phyloP scores from a whole-genome alignment of 768 basidiomycete genomes.

The Russula virescens region DNA sequence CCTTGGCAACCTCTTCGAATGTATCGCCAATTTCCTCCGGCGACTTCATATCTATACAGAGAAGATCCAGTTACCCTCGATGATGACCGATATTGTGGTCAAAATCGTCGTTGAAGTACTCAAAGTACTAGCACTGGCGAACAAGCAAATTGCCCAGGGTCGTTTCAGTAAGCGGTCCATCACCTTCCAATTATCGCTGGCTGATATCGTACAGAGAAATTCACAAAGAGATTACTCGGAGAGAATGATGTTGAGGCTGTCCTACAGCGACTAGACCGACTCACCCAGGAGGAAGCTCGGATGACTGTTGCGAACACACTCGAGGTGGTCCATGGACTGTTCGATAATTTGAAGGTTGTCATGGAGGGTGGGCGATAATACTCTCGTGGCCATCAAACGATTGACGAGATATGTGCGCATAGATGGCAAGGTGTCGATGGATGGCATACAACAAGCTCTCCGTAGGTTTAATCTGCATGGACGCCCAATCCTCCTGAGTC shows the following conservation, averaged over 20 bases:
- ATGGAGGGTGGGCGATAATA: neutral
- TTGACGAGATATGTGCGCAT: neutral
- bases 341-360: neutral
- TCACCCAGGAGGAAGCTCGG: neutral
- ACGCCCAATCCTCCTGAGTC: too few relatives aligned
- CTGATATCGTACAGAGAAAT: neutral
- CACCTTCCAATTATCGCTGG: too few relatives aligned
- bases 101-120: neutral
- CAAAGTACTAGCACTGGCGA: neutral
- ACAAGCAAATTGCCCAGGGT: neutral
- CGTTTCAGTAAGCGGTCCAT: neutral
- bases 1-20: neutral
- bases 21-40: neutral
- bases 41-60: neutral
- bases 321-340: neutral
- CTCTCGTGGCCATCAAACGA: neutral
- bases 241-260: neutral
- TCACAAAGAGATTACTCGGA: neutral
- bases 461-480: neutral
- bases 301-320: neutral
- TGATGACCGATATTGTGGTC: neutral
- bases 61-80: neutral
- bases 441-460: neutral
- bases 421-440: neutral
- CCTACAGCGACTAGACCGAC: slow-evolving; percentile 1